phyloP scores from a whole-genome alignment of 108 stramenopile species.

The Pseudonitzschia delicatissima region DNA sequence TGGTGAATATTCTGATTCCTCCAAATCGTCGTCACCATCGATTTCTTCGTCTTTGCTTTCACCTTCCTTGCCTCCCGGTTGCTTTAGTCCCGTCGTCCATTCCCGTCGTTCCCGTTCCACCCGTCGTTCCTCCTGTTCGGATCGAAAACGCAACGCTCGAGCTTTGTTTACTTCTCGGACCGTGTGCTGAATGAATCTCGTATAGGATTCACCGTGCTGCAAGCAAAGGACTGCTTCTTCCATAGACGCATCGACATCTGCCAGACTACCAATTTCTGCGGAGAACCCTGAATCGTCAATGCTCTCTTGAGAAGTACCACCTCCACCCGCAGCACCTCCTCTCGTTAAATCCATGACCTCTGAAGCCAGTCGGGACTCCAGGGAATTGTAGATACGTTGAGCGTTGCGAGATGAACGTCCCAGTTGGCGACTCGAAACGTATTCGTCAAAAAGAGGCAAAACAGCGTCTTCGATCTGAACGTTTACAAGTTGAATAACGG shows the following conservation, averaged over 20 bases:
- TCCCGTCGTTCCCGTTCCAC: conserved; percentile 42
- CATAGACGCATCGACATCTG: conserved; percentile 86
- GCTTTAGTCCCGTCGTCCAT: conserved; percentile 25
- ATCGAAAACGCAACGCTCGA: conserved; percentile 48
- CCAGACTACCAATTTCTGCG: conserved; percentile 57
- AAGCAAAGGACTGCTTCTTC: conserved; percentile 86
- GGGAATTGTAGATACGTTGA: conserved; percentile 47
- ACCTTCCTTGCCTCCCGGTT: neutral
- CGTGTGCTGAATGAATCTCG: conserved; percentile 82
- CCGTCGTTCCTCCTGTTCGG: conserved; percentile 46
- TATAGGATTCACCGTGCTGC: conserved; percentile 92
- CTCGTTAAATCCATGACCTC: neutral
- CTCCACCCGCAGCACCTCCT: conserved; percentile 16
- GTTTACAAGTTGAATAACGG: conserved; percentile 78
- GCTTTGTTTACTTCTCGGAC: conserved; percentile 77
- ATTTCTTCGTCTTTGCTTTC: conserved; percentile 15
- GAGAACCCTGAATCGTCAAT: conserved; percentile 72
- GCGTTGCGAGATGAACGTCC: conserved; percentile 45
- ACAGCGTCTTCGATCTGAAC: conserved; percentile 68
- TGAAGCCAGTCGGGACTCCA: conserved; percentile 54
- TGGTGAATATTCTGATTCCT: conserved; percentile 26
- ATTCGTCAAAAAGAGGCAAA: conserved; percentile 51
- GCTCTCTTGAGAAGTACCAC: neutral
- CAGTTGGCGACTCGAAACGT: conserved; percentile 47
- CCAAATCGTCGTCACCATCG: conserved; percentile 34